Base-by-base conservation (phyloP, 1,284 basidiomycete species). In the Trichosporon sp. region DNA sequence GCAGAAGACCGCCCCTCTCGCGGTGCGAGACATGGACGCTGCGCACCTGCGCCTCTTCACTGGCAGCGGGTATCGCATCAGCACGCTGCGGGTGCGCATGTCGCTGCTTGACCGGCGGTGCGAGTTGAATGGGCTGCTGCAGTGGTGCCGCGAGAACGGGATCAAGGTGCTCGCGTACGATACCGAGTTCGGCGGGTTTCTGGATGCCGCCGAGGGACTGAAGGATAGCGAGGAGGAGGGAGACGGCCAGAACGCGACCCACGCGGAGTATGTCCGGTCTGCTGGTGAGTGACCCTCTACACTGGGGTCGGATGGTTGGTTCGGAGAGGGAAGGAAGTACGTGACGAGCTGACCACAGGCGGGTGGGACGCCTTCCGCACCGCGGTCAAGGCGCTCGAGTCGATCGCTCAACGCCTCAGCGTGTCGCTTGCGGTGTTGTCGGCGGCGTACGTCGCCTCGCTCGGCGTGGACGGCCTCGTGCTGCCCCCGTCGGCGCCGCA, bases 91-190 rank as follows among this genome's bases (percentile, higher is more conserved):
- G 34, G 74, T 75, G 12, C 68, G 67, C 15, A 56, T 72, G 51
- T 73, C 71, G 35, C 70, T 75, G 23, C 58, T 75, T 11, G 74
- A 75, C 68, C 67, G 68, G 6, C 69, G 74, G 4, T 68, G 65
- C 31, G 67, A 72, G 27, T 23, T n/a, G n/a, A 53, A 64, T 7
- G 73, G 72, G 8, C 65, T 75, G 65, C 60, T 60, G 15, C 65
- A 58, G 29, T 71, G 68, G 70, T 71, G 70, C 12, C 38, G 18
- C 1, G 60, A 47, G 42, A 51, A 74, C 21, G 68, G 47, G 29
- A 64, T 73, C 25, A 68, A 47, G 2, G 53, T 75, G 11, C 67
- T 75, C 31, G 73, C 70, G 13, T 73, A 74, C 44, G 74, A 68
- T 1, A 64, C 67, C 1, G 66, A 73, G 2, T 42, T 75, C 1